Conservation (phyloP, 2,329 filamentous ascomycete genomes). For the Pseudogymnoascus sp. region DNA sequence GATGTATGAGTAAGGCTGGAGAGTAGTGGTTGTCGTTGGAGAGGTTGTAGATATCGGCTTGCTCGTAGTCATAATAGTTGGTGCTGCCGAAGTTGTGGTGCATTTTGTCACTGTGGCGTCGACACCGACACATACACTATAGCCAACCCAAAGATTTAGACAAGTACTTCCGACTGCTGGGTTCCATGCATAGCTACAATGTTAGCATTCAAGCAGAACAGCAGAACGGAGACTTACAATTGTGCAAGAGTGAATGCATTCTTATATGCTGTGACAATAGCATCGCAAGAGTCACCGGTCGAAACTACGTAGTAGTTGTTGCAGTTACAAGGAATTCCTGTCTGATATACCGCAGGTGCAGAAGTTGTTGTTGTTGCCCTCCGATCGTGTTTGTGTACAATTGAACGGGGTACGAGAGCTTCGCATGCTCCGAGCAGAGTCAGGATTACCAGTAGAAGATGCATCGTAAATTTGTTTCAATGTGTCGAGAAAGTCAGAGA, state of each 20-base stretch:
- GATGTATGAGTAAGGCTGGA: conserved; percentile 3
- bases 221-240: neutral
- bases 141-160: conserved; percentile 17
- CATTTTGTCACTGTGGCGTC: neutral
- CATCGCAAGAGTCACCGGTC: conserved; percentile 2
- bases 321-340: conserved; percentile 7
- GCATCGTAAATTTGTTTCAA: neutral
- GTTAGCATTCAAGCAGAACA: neutral
- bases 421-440: neutral
- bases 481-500: neutral
- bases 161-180: conserved; percentile 23
- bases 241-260: neutral
- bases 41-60: neutral
- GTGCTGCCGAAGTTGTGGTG: conserved; percentile 5
- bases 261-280: neutral
- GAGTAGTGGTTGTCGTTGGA: conserved; percentile 5
- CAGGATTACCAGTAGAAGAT: neutral
- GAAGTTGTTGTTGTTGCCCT: conserved; percentile 6
- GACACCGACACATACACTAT: conserved; percentile 19
- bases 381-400: neutral
- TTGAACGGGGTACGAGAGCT: neutral
- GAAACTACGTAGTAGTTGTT: neutral
- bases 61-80: conserved; percentile 7
- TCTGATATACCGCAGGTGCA: neutral
- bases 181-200: conserved; percentile 22